phyloP scores from a whole-genome alignment of 2,329 filamentous ascomycete species.

The Colletotrichum brevisporum region DNA sequence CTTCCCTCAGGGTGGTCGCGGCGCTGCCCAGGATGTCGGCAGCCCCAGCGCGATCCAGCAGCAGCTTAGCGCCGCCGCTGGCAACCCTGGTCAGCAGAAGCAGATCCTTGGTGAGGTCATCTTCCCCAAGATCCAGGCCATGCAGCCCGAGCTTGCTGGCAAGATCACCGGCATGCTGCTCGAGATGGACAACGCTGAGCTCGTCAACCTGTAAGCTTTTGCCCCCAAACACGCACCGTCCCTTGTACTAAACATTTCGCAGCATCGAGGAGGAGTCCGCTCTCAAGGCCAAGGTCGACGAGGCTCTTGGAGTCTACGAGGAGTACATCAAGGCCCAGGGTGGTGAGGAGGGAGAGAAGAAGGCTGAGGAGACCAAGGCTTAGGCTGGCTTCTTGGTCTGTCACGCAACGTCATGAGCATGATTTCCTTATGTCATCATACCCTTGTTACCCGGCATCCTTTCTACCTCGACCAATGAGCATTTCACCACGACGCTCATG shows the following conservation, averaged over 20 bases:
- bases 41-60: conserved; percentile 63
- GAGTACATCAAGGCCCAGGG: conserved; percentile 95
- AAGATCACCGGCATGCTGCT: conserved; percentile 99
- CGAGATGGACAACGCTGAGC: conserved; percentile 98
- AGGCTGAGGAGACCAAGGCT: conserved; percentile 61
- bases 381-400: conserved; percentile 44
- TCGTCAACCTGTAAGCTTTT: conserved; percentile 90
- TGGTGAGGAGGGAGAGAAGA: conserved; percentile 66
- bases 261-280: conserved; percentile 92
- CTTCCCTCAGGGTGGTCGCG: conserved; percentile 64
- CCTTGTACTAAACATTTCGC: conserved; percentile 43
- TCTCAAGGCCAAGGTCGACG: conserved; percentile 95
- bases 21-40: conserved; percentile 49
- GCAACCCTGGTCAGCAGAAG: conserved; percentile 86
- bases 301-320: conserved; percentile 97
- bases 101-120: conserved; percentile 98
- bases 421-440: conserved; percentile 43
- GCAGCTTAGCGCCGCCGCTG: conserved; percentile 68
- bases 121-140: conserved; percentile 96
- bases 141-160: conserved; percentile 95
- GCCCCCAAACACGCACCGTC: not conserved
- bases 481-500: conserved; percentile 33
- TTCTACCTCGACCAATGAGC: conserved; percentile 36
- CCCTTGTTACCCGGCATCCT: conserved; percentile 42
- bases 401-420: conserved; percentile 40